A percentile compares a stretch with the other conserved stretches of the same genome.
phyloP scores from a whole-genome alignment of 768 basidiomycete genomes.

The Kwoniella mangroviensis region DNA sequence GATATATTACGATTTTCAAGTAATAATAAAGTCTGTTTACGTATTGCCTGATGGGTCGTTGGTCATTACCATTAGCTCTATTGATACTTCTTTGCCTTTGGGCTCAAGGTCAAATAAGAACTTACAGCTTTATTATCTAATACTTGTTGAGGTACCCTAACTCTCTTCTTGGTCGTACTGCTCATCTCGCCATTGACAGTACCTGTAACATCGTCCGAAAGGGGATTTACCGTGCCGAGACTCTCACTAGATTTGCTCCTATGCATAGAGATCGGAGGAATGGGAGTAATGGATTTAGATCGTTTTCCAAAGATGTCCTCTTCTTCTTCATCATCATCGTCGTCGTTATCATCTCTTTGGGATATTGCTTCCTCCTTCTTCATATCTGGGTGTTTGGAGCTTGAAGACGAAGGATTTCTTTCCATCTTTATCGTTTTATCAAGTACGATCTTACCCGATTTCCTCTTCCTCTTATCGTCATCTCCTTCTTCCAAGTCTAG shows the following conservation, averaged over 20 bases:
- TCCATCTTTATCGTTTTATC: slow-evolving; percentile 9
- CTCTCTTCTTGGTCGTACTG: slow-evolving; percentile 22
- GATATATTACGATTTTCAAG: slow-evolving; percentile 41
- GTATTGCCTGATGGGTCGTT: slow-evolving; percentile 39
- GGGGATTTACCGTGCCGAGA: background rate
- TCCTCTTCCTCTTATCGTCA: slow-evolving; percentile 34
- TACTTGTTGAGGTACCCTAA: slow-evolving; percentile 43
- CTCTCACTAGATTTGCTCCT: slow-evolving; percentile 7
- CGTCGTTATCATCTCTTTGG: background rate
- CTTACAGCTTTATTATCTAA: slow-evolving; percentile 53
- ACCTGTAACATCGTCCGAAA: background rate
- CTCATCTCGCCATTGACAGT: background rate
- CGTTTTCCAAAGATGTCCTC: slow-evolving; percentile 51
- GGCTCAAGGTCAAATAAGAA: background rate
- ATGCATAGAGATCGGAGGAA: background rate
- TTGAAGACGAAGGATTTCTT: background rate
- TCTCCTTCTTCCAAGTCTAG: slow-evolving; percentile 13
- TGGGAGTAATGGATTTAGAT: slow-evolving; percentile 12
- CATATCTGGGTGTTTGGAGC: background rate
- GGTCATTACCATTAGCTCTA: slow-evolving; percentile 4
- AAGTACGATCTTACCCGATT: slow-evolving; percentile 35
- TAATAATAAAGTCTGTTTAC: slow-evolving; percentile 47
- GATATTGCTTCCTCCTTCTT: background rate
- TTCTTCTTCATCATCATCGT: slow-evolving; percentile 23
- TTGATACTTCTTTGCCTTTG: background rate